Conservation (phyloP, 306 rosid species). For the Casuarina cunninghamiana region DNA sequence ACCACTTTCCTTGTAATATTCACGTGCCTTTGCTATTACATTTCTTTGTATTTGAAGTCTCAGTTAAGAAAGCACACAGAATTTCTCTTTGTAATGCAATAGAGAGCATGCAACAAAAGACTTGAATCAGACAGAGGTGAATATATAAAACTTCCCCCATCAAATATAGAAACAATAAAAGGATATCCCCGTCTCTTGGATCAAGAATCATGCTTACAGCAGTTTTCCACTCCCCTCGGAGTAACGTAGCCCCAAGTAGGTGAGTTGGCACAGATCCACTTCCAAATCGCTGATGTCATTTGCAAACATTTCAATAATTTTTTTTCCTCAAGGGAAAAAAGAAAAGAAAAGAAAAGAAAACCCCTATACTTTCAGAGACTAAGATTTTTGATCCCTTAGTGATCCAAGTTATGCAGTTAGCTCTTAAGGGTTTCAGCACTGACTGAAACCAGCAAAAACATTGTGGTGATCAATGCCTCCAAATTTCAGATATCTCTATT, state of each 20-base stretch:
- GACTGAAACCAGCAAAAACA: conserved; percentile 1
- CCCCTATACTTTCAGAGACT: not conserved
- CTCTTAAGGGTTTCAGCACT: not conserved
- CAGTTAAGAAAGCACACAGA: conserved; percentile 47
- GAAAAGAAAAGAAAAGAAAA: not conserved
- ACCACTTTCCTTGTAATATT: conserved; percentile 71
- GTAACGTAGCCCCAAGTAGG: conserved; percentile 72
- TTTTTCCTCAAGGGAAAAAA: conserved; percentile 13
- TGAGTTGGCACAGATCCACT: conserved; percentile 94
- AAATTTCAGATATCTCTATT: not conserved
- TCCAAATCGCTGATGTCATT: conserved; percentile 78
- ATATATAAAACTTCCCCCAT: not conserved
- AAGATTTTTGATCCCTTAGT: not conserved
- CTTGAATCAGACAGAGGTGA: conserved; percentile 17
- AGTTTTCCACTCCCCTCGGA: conserved; percentile 85
- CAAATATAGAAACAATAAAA: conserved; percentile 37
- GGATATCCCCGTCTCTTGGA: conserved; percentile 99
- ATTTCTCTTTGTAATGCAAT: conserved; percentile 11
- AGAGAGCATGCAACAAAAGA: conserved; percentile 30
- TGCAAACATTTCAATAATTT: conserved; percentile 29
- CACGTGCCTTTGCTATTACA: conserved; percentile 62
- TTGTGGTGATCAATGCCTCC: not conserved
- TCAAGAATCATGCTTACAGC: conserved; percentile 85
- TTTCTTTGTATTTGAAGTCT: conserved; percentile 58
- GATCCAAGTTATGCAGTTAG: not conserved